Evolutionary conservation across 1,284 basidiomycete genomes (phyloP), one percentile per base, ranked within the genome.

Genomic region (Thecaphora thlaspeos): DNA sequence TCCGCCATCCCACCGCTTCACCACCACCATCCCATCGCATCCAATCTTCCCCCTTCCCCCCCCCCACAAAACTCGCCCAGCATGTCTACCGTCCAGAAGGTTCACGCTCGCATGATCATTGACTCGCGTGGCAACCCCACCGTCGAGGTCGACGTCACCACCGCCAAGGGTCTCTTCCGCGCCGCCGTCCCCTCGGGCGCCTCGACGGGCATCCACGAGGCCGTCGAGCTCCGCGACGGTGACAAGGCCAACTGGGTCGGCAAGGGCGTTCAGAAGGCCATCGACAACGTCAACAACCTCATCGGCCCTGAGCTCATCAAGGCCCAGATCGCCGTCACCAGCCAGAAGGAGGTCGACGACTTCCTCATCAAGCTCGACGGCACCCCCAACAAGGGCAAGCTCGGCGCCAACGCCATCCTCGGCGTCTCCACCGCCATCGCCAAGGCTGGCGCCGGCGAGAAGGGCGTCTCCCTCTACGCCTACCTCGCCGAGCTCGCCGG

Each of bases 331-430:
- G 83, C 85, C 55, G 91, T 95, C 79, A 92, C 90, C 69, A 81
- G 88, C 68, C 95, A 99, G 81, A 93, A 91, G 82, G 91, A 94
- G 74, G 86, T 99, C 75, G 95, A 99, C 79, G 90, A 96, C 81
- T 89, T 98, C 83, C 85, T 99, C 79, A 94, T 97, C 86, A 94
- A 97, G 84, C 86, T 92, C 76, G 94, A 98, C 79, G 92, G 91
- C 57, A 92, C 92, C 55, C 83, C 90, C 70, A 99, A 99, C 88
- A 99, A 99, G 86, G 91, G 91, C 81, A 96, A 95, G 82, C 88
- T 97, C 77, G 95, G 95, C 75, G 95, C 95, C 62, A 99, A 99
- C 82, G 95, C 95, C 78, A 96, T 98, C 81, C 90, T 99, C 60
- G 95, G 92, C 82, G 91, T 99, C 75, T 95, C 91, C 64, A 97